Evolutionary conservation across 2,329 filamentous ascomycete genomes (phyloP).

Genomic region (Furcasterigmium sp.): DNA sequence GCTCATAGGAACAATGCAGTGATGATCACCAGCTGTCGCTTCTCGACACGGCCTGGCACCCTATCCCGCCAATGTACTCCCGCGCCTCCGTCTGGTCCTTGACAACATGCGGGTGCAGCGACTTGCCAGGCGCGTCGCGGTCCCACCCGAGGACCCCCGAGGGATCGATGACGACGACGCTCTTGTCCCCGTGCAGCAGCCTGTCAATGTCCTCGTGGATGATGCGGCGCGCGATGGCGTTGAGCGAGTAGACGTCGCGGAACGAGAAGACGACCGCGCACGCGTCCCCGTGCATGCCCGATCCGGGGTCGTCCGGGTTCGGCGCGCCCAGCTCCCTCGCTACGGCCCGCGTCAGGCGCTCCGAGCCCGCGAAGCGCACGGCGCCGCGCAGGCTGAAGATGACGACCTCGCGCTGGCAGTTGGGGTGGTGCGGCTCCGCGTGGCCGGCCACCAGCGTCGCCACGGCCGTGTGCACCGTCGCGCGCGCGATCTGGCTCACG

Average conservation of each 20-base stretch:
- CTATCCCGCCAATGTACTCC: conserved; percentile 21
- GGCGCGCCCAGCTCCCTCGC: conserved; percentile 19
- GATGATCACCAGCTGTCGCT: conserved; percentile 17
- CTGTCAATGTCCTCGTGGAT: conserved; percentile 21
- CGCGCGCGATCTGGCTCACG: conserved; percentile 22
- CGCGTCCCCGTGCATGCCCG: conserved; percentile 16
- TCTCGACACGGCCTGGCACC: conserved; percentile 19
- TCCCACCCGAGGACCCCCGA: conserved; percentile 16
- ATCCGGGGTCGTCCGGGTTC: conserved; percentile 16
- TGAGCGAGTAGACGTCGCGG: conserved; percentile 25
- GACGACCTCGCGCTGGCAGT: conserved; percentile 20
- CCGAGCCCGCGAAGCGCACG: conserved; percentile 26
- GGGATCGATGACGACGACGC: conserved; percentile 24
- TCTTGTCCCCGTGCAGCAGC: conserved; percentile 16
- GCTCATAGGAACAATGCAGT: no score
- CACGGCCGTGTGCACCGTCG: conserved; percentile 21
- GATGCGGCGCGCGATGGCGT: conserved; percentile 19
- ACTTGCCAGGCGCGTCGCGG: conserved; percentile 4
- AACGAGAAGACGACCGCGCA: conserved; percentile 26
- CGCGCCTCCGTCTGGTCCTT: conserved; percentile 19
- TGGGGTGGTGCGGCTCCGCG: conserved; percentile 16
- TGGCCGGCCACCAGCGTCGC: conserved; percentile 21
- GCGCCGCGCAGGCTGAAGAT: conserved; percentile 26
- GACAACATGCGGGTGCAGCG: conserved; percentile 14
- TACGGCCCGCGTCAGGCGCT: conserved; percentile 23